Base-by-base conservation (phyloP, 768 basidiomycete species). In the Trametes punicea region DNA sequence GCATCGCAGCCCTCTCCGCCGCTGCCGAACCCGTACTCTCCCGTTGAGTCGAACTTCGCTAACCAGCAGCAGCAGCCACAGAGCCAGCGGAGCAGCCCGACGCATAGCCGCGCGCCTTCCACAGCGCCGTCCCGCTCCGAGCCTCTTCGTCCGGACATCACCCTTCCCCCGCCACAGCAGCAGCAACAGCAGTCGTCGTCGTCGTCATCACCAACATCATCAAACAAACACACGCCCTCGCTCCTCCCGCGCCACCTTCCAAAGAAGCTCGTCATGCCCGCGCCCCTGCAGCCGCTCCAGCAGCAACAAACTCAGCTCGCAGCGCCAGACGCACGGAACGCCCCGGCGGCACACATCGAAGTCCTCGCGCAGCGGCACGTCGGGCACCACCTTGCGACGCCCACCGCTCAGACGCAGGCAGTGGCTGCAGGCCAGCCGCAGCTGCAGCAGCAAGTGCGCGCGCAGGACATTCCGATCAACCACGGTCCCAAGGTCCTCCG, bases 251-350 rank as follows among this genome's bases (percentile, higher is more conserved):
- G 62, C 4, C 72, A 83, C 67, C 63, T 83, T 39, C 88, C 88
- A 3, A 85, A 80, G 66, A 79, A 74, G 44, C 80, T 90, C 25
- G 81, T 89, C 39, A 90, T 90, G 88, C 88, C 88, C 42, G 70
- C 83, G 3, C 88, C 84, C 15, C 75, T 90, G 34, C 81, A 83
- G 64, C 70, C 60, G 25, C 46, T 31, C 51, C 63, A 55, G 31
- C 50, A 47, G 10, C 57, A 34, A 33, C 55, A 54, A 23, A 44
- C 46, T 39, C 42, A 38, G 31, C 4, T 18, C 20, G 51, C 47
- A 26, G 15, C 50, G 26, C 51, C 23, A n/a, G 38, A 30, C 42
- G 33, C 21, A 25, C 41, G 46, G 9, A 39, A 42, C 31, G 41
- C 31, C 31, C 31, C n/a, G n/a, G 31, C 31, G 9, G 58, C 58